Conservation (phyloP, 768 basidiomycete species). For the Auricularia sp. region DNA sequence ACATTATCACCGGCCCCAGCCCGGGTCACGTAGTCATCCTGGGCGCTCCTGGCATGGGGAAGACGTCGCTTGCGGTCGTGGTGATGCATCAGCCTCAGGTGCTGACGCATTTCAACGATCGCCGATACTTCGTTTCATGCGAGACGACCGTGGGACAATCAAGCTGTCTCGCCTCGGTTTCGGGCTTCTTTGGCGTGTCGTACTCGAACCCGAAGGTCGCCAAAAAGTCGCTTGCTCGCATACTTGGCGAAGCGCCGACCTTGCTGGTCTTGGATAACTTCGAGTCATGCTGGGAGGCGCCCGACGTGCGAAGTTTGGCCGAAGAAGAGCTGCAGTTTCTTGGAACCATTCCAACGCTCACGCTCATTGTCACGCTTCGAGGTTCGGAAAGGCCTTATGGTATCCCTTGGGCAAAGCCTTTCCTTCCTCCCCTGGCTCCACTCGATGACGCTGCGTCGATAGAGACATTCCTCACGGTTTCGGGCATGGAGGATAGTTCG, state of each 20-base stretch:
- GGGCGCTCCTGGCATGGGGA: slow-evolving; percentile 30
- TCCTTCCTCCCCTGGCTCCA: not conserved
- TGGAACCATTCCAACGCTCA: not conserved
- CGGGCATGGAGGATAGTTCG: not conserved
- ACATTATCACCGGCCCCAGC: not conserved
- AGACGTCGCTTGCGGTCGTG: slow-evolving; percentile 28
- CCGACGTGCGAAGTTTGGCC: not conserved
- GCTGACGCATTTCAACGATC: slow-evolving; percentile 15
- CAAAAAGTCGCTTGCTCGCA: not conserved
- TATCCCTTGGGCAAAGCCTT: not conserved
- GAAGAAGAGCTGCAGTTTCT: not conserved
- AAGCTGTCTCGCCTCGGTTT: not conserved
- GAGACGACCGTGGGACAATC: slow-evolving; percentile 6
- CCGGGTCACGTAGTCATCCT: slow-evolving; percentile 12
- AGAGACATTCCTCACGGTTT: not conserved
- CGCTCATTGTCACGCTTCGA: not conserved
- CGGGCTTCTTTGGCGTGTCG: not conserved
- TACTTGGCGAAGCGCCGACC: slow-evolving; percentile 12
- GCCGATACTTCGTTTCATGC: slow-evolving; percentile 27
- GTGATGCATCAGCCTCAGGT: slow-evolving; percentile 20
- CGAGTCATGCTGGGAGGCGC: not conserved
- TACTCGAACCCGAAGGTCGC: not conserved
- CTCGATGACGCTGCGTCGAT: not conserved
- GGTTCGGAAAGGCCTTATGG: not conserved
- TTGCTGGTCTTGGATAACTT: not conserved